Base-by-base conservation (phyloP, 176 grass and related monocot genomes). In the Secale cereale region DNA sequence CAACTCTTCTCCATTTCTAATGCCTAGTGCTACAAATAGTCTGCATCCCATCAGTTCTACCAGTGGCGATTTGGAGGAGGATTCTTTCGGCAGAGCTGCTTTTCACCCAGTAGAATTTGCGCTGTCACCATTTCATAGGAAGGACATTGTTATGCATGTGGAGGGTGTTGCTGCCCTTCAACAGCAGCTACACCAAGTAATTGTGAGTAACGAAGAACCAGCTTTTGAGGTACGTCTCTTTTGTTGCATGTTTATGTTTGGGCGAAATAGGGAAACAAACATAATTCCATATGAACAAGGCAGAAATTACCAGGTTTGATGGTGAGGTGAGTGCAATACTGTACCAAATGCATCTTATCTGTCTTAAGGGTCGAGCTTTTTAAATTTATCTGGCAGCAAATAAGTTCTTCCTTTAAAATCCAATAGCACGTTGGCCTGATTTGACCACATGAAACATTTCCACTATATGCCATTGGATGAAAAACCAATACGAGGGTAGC, bases 1-100 rank as follows among this genome's bases (percentile, higher is more conserved):
- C 7, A 94, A 98, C 76, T 95, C 96, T 23, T 83, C 80, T 74
- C 96, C 92, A 65, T 98, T 95, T 88, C 76, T 92, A 31, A 93
- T 90, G 82, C 79, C 92, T 79, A 95, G 70, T 70, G 65, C 85
- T 80, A 78, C 56, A 69, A 85, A 86, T 81, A 85, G 81, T 66
- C 32, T 93, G 81, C 73, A 59, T 29, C 28, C 76, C 7, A 46
- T 90, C 19, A 66, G 31, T 65, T 83, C 85, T 77, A 59, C 56
- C 64, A 48, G 74, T 83, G 54, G 45, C 8, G 65, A 35, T 64
- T 81, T 78, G 14, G 76, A 23, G 4, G 77, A 81, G 81, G 78
- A 89, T 88, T 65, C 81, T 74, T 74, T 54, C 11, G 65, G 28
- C 73, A 89, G 52, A 81, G 57, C 26, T 62, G 48, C n/a, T 36